Percentiles rank a stretch among this genome's conserved stretches.
phyloP scores from a whole-genome alignment of 1,139 yeast genomes.

The Suzukiozyma palmioleophila region DNA sequence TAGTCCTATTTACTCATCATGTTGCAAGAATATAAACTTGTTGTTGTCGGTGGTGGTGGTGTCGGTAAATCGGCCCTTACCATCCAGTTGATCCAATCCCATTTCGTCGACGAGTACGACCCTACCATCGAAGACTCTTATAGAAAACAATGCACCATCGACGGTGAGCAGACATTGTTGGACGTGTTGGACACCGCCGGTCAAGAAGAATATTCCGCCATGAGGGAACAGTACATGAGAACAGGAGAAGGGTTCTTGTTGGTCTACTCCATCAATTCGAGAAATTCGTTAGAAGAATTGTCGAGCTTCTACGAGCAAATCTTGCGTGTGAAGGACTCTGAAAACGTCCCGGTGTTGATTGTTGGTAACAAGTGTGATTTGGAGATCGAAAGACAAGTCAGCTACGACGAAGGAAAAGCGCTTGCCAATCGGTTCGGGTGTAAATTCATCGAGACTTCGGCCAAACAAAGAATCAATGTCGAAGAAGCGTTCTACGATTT shows the following conservation, averaged over 20 bases:
- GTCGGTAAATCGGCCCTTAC: slow-evolving; percentile 97
- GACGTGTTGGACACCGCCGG: slow-evolving; percentile 97
- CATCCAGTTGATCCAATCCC: slow-evolving; percentile 84
- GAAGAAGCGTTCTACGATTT: slow-evolving; percentile 85
- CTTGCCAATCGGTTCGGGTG: slow-evolving; percentile 74
- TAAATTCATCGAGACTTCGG: slow-evolving; percentile 87
- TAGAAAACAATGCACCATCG: slow-evolving; percentile 52
- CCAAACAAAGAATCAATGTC: slow-evolving; percentile 89
- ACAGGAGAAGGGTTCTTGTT: slow-evolving; percentile 88
- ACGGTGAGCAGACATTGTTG: slow-evolving; percentile 46
- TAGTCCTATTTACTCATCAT: too few relatives aligned
- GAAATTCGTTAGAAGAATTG: slow-evolving; percentile 76
- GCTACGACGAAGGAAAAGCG: slow-evolving; percentile 76
- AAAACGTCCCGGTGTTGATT: slow-evolving; percentile 65
- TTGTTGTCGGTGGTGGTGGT: slow-evolving; percentile 98
- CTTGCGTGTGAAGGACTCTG: slow-evolving; percentile 76
- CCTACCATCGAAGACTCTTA: slow-evolving; percentile 91
- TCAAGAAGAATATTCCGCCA: slow-evolving; percentile 93
- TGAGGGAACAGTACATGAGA: slow-evolving; percentile 92
- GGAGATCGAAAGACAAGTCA: slow-evolving; percentile 72
- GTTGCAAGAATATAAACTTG: slow-evolving; percentile 75
- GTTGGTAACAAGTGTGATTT: slow-evolving; percentile 65
- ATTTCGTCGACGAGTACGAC: slow-evolving; percentile 93
- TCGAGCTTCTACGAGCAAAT: slow-evolving; percentile 79
- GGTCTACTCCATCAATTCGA: slow-evolving; percentile 79